Conservation (phyloP, 2,329 filamentous ascomycete genomes). For the Myriosclerotinia curreyana region DNA sequence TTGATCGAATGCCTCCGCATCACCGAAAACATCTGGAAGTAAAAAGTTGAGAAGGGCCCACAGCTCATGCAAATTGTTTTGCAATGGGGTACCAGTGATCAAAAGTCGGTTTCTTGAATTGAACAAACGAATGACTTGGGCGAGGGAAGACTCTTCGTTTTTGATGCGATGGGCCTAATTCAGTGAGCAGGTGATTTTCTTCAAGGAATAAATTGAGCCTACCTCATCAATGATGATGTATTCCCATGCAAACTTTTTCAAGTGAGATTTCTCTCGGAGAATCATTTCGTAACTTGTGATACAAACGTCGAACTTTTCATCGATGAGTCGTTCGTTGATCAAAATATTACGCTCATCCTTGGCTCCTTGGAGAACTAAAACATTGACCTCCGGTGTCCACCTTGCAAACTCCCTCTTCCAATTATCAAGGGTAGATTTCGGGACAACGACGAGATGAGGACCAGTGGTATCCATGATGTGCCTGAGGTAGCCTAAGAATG, state of each 20-base stretch:
- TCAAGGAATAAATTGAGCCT: conserved; percentile 17
- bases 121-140: conserved; percentile 94
- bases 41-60: conserved; percentile 98
- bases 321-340: conserved; percentile 86
- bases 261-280: conserved; percentile 84
- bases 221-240: conserved; percentile 98
- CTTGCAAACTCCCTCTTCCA: conserved; percentile 92
- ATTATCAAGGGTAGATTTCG: conserved; percentile 97
- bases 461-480: conserved; percentile 87
- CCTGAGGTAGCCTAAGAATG: conserved; percentile 90
- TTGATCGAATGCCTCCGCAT: conserved; percentile 93
- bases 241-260: conserved; percentile 99
- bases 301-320: conserved; percentile 96
- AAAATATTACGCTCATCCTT: conserved; percentile 89
- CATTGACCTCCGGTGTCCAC: conserved; percentile 95
- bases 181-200: conserved; percentile 21
- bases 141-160: conserved; percentile 95
- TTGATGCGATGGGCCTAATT: conserved; percentile 84
- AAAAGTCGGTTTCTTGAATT: conserved; percentile 91
- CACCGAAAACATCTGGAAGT: conserved; percentile 96
- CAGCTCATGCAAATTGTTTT: conserved; percentile 96
- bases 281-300: conserved; percentile 99
- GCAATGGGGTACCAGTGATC: conserved; percentile 93
- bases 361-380: conserved; percentile 87
- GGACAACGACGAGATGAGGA: conserved; percentile 86